phyloP scores from a whole-genome alignment of 2,329 filamentous ascomycete species.

The Eutypa lata region DNA sequence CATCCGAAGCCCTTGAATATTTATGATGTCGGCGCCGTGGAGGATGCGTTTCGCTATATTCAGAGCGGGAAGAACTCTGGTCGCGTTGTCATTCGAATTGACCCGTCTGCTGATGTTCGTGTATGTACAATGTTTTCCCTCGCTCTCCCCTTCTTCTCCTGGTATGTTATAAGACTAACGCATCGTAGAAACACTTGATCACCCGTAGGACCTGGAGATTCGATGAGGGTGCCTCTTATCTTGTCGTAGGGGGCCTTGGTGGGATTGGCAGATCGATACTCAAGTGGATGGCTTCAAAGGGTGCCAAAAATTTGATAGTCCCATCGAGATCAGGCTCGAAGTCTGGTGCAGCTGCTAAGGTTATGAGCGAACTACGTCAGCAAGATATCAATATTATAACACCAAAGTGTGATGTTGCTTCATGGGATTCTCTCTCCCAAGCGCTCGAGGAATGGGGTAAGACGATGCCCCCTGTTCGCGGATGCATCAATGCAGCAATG shows the following conservation, averaged over 20 bases:
- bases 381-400: slow-evolving; percentile 12
- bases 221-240: slow-evolving; percentile 7
- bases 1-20: background rate
- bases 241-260: slow-evolving; percentile 12
- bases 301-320: slow-evolving; percentile 2
- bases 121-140: background rate
- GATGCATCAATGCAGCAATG: slow-evolving; percentile 39
- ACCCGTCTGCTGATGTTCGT: background rate
- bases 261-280: slow-evolving; percentile 8
- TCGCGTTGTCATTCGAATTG: background rate
- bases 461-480: slow-evolving; percentile 26
- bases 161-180: background rate
- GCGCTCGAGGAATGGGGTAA: background rate
- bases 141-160: background rate
- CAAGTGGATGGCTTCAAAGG: slow-evolving; percentile 3
- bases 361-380: slow-evolving; percentile 12
- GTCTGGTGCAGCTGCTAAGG: slow-evolving; percentile 1
- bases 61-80: background rate
- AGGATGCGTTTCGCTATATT: background rate
- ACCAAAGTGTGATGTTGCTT: slow-evolving; percentile 20
- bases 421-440: slow-evolving; percentile 4
- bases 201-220: slow-evolving; percentile 7
- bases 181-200: background rate
- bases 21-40: slow-evolving; percentile 6
- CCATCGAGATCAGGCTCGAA: background rate